A percentile compares a stretch with the other conserved stretches of the same genome.
Evolutionary conservation across 139 green algal genomes (phyloP).

Genomic region (Chlamydomonas sp.): DNA sequence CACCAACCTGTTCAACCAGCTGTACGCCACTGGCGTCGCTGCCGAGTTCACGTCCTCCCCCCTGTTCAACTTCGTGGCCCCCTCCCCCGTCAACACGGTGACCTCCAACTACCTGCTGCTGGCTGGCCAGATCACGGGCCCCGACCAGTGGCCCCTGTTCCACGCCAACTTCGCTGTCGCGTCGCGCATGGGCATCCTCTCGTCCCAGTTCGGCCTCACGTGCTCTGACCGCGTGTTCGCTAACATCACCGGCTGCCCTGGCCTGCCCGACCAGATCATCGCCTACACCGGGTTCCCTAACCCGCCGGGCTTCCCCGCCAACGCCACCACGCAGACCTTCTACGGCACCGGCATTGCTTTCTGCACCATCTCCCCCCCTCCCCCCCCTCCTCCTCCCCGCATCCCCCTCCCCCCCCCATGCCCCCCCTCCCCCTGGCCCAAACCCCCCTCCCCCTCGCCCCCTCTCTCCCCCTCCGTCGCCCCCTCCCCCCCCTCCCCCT

Average conservation of each 20-base stretch:
- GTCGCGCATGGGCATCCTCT: background rate
- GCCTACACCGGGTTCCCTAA: too few species aligned
- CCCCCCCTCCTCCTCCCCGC: background rate
- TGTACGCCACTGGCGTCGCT: background rate
- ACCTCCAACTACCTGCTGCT: background rate
- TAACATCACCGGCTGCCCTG: slow-evolving; percentile 2
- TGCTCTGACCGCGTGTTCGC: slow-evolving; percentile 6
- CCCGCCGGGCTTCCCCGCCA: background rate
- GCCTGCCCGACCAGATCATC: too few species aligned
- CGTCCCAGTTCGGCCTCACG: background rate
- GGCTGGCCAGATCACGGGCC: background rate
- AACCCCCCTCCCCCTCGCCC: background rate
- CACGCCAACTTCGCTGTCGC: slow-evolving; percentile 1
- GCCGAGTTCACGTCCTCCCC: background rate
- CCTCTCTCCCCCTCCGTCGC: too few species aligned
- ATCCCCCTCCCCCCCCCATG: background rate
- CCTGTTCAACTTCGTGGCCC: slow-evolving; percentile 1
- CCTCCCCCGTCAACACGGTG: background rate
- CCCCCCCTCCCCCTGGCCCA: background rate
- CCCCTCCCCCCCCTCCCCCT: slow-evolving; percentile 2
- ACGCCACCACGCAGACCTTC: background rate
- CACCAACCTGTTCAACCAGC: background rate
- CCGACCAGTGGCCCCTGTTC: background rate
- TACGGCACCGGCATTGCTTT: background rate
- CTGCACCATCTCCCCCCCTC: background rate